Conservation (phyloP, 2,329 filamentous ascomycete genomes). For the Colletotrichum scovillei region DNA sequence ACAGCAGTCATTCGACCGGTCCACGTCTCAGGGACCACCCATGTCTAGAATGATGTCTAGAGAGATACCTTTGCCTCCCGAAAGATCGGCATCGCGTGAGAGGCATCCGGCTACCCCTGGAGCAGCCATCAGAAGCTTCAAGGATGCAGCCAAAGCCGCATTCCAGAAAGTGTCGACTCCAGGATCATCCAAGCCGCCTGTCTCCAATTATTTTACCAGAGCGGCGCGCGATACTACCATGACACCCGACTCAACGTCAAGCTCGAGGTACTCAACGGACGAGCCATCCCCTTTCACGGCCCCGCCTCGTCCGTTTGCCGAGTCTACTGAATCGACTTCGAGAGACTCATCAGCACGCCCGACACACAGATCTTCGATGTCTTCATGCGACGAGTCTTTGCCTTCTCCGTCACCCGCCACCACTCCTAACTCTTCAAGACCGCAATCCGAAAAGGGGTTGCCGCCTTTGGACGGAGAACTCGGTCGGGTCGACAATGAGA, state of each 20-base stretch:
- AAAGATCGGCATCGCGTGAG: constrained; percentile 7
- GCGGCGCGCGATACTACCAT: constrained; percentile 7
- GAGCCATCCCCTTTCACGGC: not conserved
- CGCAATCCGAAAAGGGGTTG: constrained; percentile 51
- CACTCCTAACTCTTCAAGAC: constrained; percentile 53
- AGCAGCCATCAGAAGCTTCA: constrained; percentile 40
- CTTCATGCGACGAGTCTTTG: constrained; percentile 49
- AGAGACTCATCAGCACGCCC: constrained; percentile 32
- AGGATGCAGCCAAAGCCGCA: constrained; percentile 49
- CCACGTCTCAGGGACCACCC: constrained; percentile 3
- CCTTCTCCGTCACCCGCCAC: constrained; percentile 48
- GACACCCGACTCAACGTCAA: constrained; percentile 30
- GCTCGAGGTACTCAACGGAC: constrained; percentile 29
- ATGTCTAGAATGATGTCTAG: not conserved
- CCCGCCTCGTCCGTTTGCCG: constrained; percentile 11
- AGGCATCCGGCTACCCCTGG: constrained; percentile 11
- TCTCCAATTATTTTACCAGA: constrained; percentile 28
- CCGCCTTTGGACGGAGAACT: constrained; percentile 35
- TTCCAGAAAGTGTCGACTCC: constrained; percentile 39
- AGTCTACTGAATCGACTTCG: constrained; percentile 11
- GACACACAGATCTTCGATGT: constrained; percentile 37
- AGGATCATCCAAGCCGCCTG: constrained; percentile 31
- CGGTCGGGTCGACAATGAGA: constrained; percentile 26
- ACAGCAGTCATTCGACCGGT: constrained; percentile 20
- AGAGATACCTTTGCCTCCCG: constrained; percentile 10